A percentile compares a stretch with the other conserved stretches of the same genome.
These are phyloP conservation scores for Fusarium poae DNA, from an alignment of 2,329 filamentous ascomycete species.

Conservation along the genomic window DNA sequence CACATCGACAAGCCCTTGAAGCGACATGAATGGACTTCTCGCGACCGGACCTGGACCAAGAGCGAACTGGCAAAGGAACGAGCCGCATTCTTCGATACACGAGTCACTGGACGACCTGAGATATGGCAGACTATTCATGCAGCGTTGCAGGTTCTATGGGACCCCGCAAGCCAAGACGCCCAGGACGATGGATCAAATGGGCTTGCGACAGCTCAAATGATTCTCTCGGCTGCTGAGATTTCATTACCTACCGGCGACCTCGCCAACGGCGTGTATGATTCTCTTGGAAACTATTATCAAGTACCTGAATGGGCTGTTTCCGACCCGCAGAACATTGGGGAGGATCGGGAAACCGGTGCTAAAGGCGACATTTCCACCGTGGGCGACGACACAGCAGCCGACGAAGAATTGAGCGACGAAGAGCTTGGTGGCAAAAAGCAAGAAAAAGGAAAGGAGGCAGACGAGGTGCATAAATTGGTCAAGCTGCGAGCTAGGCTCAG, in stretches of 20 bases:
- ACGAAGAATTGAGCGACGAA: slow-evolving; percentile 57
- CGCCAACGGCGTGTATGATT: slow-evolving; percentile 78
- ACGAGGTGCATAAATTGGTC: slow-evolving; percentile 67
- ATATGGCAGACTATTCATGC: slow-evolving; percentile 82
- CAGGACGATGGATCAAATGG: slow-evolving; percentile 57
- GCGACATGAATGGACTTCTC: slow-evolving; percentile 74
- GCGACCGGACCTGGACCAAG: slow-evolving; percentile 77
- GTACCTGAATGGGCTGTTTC: slow-evolving; percentile 76
- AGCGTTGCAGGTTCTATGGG: slow-evolving; percentile 76
- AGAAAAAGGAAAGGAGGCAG: slow-evolving; percentile 71
- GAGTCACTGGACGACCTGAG: slow-evolving; percentile 81
- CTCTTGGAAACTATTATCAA: slow-evolving; percentile 76
- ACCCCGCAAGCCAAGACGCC: slow-evolving; percentile 58
- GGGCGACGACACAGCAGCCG: slow-evolving; percentile 57
- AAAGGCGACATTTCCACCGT: slow-evolving; percentile 54
- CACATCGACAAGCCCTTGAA: slow-evolving; percentile 79
- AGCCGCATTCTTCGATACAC: slow-evolving; percentile 88
- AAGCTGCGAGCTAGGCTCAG: slow-evolving; percentile 74
- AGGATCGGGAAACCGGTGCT: slow-evolving; percentile 51
- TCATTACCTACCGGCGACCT: slow-evolving; percentile 80
- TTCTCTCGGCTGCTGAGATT: slow-evolving; percentile 82
- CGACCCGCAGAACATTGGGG: slow-evolving; percentile 70
- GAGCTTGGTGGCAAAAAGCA: slow-evolving; percentile 60
- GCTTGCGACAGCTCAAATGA: slow-evolving; percentile 79
- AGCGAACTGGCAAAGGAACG: slow-evolving; percentile 77